Conservation (phyloP, 2,329 filamentous ascomycete genomes). For the Sarocladium kiliense region DNA sequence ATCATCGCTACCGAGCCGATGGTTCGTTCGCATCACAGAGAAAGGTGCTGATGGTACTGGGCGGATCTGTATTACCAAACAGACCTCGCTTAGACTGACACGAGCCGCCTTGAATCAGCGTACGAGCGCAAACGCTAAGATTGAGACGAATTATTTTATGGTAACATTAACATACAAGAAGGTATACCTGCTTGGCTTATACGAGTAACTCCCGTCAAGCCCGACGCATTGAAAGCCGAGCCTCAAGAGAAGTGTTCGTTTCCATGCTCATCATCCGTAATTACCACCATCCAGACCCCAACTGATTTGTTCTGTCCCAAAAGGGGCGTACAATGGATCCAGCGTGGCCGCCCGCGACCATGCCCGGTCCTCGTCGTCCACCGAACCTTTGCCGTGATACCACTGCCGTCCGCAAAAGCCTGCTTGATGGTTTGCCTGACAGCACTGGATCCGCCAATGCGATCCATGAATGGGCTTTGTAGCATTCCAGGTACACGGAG, state of each 20-base stretch:
- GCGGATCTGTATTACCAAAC: too few relatives aligned
- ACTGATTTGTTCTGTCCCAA: slow-evolving; percentile 61
- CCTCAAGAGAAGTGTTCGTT: slow-evolving; percentile 2
- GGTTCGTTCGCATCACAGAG: too few relatives aligned
- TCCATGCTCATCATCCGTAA: slow-evolving; percentile 59
- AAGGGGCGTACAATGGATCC: slow-evolving; percentile 74
- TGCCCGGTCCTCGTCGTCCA: slow-evolving; percentile 47
- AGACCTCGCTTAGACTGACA: too few relatives aligned
- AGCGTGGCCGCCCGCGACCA: slow-evolving; percentile 52
- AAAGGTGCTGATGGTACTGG: too few relatives aligned
- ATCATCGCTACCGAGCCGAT: too few relatives aligned
- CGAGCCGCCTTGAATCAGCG: too few relatives aligned
- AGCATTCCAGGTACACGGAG: slow-evolving; percentile 64
- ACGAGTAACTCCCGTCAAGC: not conserved
- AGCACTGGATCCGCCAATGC: slow-evolving; percentile 44
- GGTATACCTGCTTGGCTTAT: too few relatives aligned
- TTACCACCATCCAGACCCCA: slow-evolving; percentile 74
- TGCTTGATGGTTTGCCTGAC: slow-evolving; percentile 43
- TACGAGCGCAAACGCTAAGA: too few relatives aligned
- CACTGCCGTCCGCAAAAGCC: slow-evolving; percentile 63
- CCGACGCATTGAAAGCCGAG: not conserved
- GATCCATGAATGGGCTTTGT: slow-evolving; percentile 51
- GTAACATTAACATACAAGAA: too few relatives aligned
- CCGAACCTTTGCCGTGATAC: slow-evolving; percentile 69
- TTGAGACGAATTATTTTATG: too few relatives aligned